Percentiles rank a stretch among this genome's conserved stretches.
Evolutionary conservation across 768 basidiomycete genomes (phyloP).

Genomic region (Phanerochaete carnosa): DNA sequence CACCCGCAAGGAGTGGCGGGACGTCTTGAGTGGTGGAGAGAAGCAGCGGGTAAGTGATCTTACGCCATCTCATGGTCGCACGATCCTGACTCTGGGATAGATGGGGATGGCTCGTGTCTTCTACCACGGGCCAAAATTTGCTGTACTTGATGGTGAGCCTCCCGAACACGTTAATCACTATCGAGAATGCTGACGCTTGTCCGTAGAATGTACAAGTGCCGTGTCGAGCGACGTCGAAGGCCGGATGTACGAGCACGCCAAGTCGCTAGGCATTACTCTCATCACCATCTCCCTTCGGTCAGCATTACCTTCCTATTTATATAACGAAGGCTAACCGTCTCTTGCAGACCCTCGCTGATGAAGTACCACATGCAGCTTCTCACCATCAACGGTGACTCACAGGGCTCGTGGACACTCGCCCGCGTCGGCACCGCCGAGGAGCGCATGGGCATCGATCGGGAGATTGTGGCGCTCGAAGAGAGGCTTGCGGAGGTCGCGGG

Average conservation of each 20-base stretch:
- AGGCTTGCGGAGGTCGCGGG: constrained; percentile 65
- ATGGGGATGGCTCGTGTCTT: constrained; percentile 95
- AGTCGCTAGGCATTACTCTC: constrained; percentile 84
- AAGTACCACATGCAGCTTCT: constrained; percentile 90
- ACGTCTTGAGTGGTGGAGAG: constrained; percentile 94
- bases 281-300: constrained; percentile 90
- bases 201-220: constrained; percentile 86
- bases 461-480: constrained; percentile 64
- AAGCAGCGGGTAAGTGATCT: constrained; percentile 60
- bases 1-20: constrained; percentile 93
- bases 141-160: constrained; percentile 75
- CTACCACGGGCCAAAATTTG: constrained; percentile 82
- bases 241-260: constrained; percentile 91
- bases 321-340: background rate
- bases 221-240: constrained; percentile 97
- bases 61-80: background rate
- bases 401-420: constrained; percentile 68
- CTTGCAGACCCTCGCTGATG: constrained; percentile 67
- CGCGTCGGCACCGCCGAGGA: constrained; percentile 73
- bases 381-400: constrained; percentile 69
- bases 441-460: constrained; percentile 69
- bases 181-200: background rate
- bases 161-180: constrained; percentile 7
- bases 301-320: background rate
- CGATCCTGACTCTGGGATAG: constrained; percentile 27